Conservation (phyloP, 2,329 filamentous ascomycete species). For the Trichoderma citrinoviride region DNA sequence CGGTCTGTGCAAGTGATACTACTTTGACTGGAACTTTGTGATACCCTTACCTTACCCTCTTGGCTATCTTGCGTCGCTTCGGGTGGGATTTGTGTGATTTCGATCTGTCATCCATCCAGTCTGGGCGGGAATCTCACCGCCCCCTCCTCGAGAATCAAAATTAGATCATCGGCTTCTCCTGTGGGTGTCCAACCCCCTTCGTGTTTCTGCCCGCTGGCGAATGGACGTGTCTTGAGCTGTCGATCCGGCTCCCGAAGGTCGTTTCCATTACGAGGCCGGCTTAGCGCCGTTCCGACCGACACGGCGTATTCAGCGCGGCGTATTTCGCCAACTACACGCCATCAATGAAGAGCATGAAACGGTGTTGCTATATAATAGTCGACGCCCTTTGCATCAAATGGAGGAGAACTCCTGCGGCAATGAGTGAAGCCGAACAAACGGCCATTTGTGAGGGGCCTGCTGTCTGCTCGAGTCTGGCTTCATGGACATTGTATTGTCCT, state of each 20-base stretch:
- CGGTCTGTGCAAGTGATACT: not conserved
- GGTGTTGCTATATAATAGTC: not conserved
- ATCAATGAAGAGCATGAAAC: not conserved
- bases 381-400: not conserved
- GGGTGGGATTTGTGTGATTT: not conserved
- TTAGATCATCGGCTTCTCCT: not conserved
- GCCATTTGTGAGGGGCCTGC: not conserved
- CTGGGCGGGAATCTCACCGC: slow-evolving; percentile 8
- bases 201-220: not conserved
- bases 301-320: slow-evolving; percentile 8
- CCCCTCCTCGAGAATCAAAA: not conserved
- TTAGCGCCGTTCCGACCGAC: not conserved
- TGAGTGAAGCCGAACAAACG: not conserved
- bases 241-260: slow-evolving; percentile 1
- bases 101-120: slow-evolving; percentile 4
- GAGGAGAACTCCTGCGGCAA: not conserved
- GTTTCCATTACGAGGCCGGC: not conserved
- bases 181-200: not conserved
- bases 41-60: not conserved
- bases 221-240: not conserved
- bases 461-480: not conserved
- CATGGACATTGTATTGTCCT: not conserved
- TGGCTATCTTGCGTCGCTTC: too few species aligned
- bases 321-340: not conserved
- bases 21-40: not conserved